A percentile compares a stretch with the other conserved stretches of the same genome.
phyloP scores from a whole-genome alignment of 345 rosid species.

The Lagerstroemia speciosa region DNA sequence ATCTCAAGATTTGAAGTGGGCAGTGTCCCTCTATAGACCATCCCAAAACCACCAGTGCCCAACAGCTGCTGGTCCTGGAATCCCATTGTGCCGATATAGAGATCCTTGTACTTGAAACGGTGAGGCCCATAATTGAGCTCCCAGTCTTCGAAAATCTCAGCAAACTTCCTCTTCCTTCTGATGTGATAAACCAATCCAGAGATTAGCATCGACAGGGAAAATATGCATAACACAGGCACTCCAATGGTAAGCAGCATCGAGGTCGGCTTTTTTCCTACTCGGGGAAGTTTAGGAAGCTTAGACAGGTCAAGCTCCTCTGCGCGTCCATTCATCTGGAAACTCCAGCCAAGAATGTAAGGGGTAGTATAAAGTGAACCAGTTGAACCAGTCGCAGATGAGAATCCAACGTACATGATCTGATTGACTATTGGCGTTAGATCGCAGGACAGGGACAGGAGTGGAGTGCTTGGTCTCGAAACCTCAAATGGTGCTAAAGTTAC shows the following conservation, averaged over 20 bases:
- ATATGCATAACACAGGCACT: conserved; percentile 29
- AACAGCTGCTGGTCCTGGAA: conserved; percentile 46
- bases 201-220: conserved; percentile 13
- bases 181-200: conserved; percentile 14
- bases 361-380: conserved; percentile 30
- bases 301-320: conserved; percentile 36
- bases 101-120: conserved; percentile 50
- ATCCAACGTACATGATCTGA: conserved; percentile 51
- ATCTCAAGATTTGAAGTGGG: conserved; percentile 33
- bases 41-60: conserved; percentile 62
- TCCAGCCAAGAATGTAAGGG: conserved; percentile 64
- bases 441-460: conserved; percentile 29
- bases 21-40: conserved; percentile 49
- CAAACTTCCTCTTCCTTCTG: conserved; percentile 37
- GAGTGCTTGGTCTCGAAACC: conserved; percentile 26
- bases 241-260: conserved; percentile 34
- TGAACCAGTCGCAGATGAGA: conserved; percentile 60
- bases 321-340: conserved; percentile 34
- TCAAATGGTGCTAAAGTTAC: conserved; percentile 41
- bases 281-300: conserved; percentile 57
- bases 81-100: conserved; percentile 53
- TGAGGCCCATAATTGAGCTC: conserved; percentile 46
- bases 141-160: conserved; percentile 75
- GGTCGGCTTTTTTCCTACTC: conserved; percentile 17
- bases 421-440: conserved; percentile 34